Base-by-base conservation (phyloP, 2,329 filamentous ascomycete species). In the Ustilaginoidea virens region DNA sequence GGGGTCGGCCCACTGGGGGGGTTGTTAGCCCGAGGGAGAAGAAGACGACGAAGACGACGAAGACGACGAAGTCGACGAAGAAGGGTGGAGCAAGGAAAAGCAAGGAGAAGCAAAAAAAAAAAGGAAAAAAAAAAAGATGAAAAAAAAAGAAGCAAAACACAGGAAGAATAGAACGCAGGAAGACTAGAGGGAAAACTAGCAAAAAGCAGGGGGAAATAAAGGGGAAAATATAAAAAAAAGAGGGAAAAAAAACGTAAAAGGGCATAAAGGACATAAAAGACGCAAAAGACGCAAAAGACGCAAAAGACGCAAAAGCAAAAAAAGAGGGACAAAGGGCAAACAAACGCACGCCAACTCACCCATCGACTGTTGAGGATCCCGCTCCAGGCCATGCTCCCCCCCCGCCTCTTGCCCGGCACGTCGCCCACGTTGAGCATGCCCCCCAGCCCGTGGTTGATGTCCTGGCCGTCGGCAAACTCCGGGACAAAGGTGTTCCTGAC, bases 301-400 rank as follows among this genome's bases (percentile, higher is more conserved):
- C 7, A 20, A 20, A 20, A 7, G 11, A 20, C 5, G 9, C 11
- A 20, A 20, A 16, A 24, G 11, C 9, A 12, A 23, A 18, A n/a
- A 17, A 12, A 7, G 12, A 7, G 9, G 7, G 26, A 9, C 14
- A 29, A 10, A 15, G 13, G 13, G 8, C 24, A 23, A 5, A 4
- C 9, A 3, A 25, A 17, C 12, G 16, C 10, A 20, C 19, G 19
- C 19, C 10, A 10, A 48, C 53, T 46, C 36, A 56, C 55, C 58
- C 59, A 63, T 31, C 49, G 50, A 12, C 49, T 45, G 32, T 60
- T 60, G 14, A 40, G 41, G 33, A 54, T 49, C 19, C 60, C 60
- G n/a, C 44, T 44, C 58, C 59, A 63, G 42, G 49, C 55, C 31
- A 63, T 33, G 19, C 55, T 60, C 1, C 57, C 57, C 36, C 49